These are phyloP conservation scores for Puya raimondii DNA, from an alignment of 176 grass and related monocot species.

Conservation along the genomic window DNA sequence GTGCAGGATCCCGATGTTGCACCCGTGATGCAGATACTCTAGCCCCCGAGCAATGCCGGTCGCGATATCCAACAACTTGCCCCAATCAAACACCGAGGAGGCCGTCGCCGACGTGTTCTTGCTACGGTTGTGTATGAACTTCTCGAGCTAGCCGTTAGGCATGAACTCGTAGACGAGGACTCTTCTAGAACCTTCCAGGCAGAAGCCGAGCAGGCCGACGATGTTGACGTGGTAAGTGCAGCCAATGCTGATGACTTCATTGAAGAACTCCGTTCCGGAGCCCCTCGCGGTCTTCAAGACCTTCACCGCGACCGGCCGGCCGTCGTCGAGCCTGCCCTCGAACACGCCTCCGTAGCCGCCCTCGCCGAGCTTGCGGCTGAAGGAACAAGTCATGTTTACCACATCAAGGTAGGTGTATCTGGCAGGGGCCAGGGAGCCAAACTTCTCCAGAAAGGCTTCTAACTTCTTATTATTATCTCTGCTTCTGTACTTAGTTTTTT, in stretches of 20 bases:
- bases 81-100: neutral
- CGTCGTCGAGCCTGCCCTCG: slow-evolving; percentile 17
- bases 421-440: no score
- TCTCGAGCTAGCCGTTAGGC: neutral
- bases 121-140: neutral
- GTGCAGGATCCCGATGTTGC: neutral
- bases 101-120: neutral
- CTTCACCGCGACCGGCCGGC: slow-evolving; percentile 37
- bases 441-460: no score
- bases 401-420: neutral
- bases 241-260: slow-evolving; percentile 51
- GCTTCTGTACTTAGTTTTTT: no score
- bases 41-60: neutral
- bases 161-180: neutral
- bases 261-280: slow-evolving; percentile 49
- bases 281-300: slow-evolving; percentile 22
- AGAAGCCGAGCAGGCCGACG: slow-evolving; percentile 50
- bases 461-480: no score
- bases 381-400: neutral
- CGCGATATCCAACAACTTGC: neutral
- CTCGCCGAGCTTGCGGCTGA: neutral
- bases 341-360: neutral
- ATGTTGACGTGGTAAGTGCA: slow-evolving; percentile 52
- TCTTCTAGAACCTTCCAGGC: slow-evolving; percentile 33
- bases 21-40: neutral